Percentiles rank a stretch among this genome's conserved stretches.
Evolutionary conservation across 441 rosid genomes (phyloP).

Genomic region (Jatropha podagrica): DNA sequence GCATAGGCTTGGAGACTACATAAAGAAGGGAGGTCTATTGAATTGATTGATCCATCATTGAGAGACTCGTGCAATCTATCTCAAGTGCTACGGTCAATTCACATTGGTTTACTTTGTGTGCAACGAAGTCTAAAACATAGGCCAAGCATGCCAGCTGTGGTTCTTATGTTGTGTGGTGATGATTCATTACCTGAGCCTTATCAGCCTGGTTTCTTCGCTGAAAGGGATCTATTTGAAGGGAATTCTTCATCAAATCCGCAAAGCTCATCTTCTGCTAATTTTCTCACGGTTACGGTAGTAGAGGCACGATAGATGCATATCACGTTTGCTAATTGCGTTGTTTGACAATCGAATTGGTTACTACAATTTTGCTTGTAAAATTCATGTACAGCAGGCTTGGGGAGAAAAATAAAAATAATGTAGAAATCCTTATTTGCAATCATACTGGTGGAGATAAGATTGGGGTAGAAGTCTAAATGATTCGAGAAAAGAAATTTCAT

Average conservation of each 20-base stretch:
- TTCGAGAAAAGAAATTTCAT: too few relatives aligned
- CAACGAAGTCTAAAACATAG: constrained; percentile 16
- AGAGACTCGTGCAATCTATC: not conserved
- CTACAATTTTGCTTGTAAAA: too few relatives aligned
- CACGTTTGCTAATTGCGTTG: too few relatives aligned
- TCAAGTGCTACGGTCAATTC: constrained; percentile 14
- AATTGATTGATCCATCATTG: not conserved
- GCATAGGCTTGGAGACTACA: constrained; percentile 17
- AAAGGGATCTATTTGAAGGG: not conserved
- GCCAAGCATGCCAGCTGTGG: constrained; percentile 23
- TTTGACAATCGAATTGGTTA: too few relatives aligned
- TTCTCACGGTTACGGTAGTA: not conserved
- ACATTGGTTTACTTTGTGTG: constrained; percentile 7
- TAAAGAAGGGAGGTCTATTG: constrained; percentile 3
- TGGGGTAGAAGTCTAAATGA: too few relatives aligned
- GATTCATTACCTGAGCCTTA: constrained; percentile 18
- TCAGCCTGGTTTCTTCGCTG: constrained; percentile 21
- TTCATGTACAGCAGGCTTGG: too few relatives aligned
- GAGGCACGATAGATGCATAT: not conserved
- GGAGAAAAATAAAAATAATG: too few relatives aligned
- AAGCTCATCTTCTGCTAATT: not conserved
- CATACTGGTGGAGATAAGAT: too few relatives aligned
- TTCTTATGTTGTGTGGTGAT: constrained; percentile 13
- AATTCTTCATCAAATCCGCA: not conserved
- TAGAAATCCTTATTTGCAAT: too few relatives aligned